Base-by-base conservation (phyloP, 352 stramenopile species). In the Stramenopiles sp. region DNA sequence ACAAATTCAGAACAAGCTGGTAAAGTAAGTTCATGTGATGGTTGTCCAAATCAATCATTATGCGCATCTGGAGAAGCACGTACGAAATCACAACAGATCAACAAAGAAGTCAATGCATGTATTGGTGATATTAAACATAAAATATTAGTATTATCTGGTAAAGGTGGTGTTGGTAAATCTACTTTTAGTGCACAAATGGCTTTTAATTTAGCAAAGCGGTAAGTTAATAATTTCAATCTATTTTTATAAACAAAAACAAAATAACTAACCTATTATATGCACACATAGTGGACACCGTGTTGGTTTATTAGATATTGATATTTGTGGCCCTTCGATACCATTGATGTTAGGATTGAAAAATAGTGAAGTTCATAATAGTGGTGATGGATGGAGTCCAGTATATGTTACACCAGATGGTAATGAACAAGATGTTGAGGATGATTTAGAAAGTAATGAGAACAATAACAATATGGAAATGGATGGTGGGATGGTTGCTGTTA, bases 111-210 rank as follows among this genome's bases (percentile, higher is more conserved):
- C 74, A 7, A 74, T 63, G 38, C 30, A 32, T 80, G 43, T 7
- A 81, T 96, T 43, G 82, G 88, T 33, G 89, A 96, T 81, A 94
- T 99, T 20, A 98, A 97, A 83, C 94, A 99, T 86, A 98, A 97
- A 33, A 84, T 99, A 23, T 87, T 99, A 73, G 95, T 99, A n/a
- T 86, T 99, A 27, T 98, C 92, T 65, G 97, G 97, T 65, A 99
- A 99, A 86, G 97, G 97, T 30, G 97, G 97, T 78, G 97, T 99
- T 0, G 97, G 97, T 38, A 99, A 99, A 87, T 97, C 89, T 63
- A 99, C 96, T 0, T 87, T 99, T n/a, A 92, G 94, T 13, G 97
- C 93, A 77, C 96, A 99, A 84, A 84, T 99, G 13, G 94, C 95
- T 13, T 98, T 98, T 83, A 90, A 92, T 0, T 86, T 99, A 13